Evolutionary conservation across 2,329 filamentous ascomycete species (phyloP).

Genomic region (Ophiostoma novo-ulmi): DNA sequence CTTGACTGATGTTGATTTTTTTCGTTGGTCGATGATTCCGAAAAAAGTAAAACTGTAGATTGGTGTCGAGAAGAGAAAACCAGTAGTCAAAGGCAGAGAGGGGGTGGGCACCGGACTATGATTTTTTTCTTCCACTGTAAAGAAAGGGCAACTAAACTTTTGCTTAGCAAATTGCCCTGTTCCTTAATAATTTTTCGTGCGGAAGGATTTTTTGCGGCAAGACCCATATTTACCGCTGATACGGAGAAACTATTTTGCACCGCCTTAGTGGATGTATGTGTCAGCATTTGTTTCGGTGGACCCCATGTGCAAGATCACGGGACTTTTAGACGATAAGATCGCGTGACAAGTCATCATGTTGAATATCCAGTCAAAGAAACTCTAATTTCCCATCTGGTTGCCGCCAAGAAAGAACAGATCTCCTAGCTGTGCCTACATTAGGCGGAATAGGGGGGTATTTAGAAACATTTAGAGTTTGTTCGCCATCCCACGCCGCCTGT

Average conservation of each 20-base stretch:
- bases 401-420: conserved; percentile 4
- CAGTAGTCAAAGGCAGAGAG: conserved; percentile 20
- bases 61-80: conserved; percentile 28
- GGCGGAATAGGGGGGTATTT: not conserved
- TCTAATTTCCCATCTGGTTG: not conserved
- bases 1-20: conserved; percentile 35
- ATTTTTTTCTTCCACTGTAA: conserved; percentile 21
- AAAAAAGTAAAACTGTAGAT: conserved; percentile 23
- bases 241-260: conserved; percentile 23
- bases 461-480: not conserved
- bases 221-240: not conserved
- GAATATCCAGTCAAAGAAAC: not conserved
- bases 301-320: not conserved
- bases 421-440: not conserved
- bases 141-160: not conserved
- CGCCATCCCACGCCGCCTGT: not conserved
- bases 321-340: not conserved
- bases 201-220: conserved; percentile 6
- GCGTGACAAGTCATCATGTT: not conserved
- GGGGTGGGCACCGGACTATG: conserved; percentile 21
- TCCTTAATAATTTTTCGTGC: conserved; percentile 25
- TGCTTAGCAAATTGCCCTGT: conserved; percentile 17
- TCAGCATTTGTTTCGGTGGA: not conserved
- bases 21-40: conserved; percentile 32
- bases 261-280: not conserved